A percentile compares a stretch with the other conserved stretches of the same genome.
These are phyloP conservation scores for Nephelium lappaceum DNA, from an alignment of 345 rosid genomes.

Conservation along the genomic window DNA sequence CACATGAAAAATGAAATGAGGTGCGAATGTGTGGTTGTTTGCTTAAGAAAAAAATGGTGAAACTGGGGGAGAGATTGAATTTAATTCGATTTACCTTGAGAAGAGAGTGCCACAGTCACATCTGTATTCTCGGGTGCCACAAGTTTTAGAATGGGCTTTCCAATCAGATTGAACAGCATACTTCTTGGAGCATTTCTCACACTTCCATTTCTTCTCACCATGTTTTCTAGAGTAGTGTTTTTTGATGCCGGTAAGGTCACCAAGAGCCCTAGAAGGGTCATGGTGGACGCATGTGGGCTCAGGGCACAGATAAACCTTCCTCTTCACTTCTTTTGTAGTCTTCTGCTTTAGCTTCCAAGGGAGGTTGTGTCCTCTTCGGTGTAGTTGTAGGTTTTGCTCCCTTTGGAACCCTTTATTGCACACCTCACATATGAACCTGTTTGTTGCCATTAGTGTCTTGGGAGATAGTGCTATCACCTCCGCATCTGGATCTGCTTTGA, in stretches of 20 bases:
- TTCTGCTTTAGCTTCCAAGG: conserved; percentile 87
- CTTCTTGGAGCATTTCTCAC: conserved; percentile 74
- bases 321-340: conserved; percentile 71
- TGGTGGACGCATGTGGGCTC: conserved; percentile 91
- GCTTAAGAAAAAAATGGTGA: background rate
- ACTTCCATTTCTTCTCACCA: conserved; percentile 89
- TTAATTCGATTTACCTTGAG: conserved; percentile 52
- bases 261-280: conserved; percentile 80
- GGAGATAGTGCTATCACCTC: conserved; percentile 89
- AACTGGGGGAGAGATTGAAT: background rate
- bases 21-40: background rate
- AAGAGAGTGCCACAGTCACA: conserved; percentile 88
- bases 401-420: conserved; percentile 89
- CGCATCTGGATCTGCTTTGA: conserved; percentile 73
- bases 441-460: conserved; percentile 84
- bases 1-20: background rate
- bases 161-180: conserved; percentile 88
- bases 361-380: conserved; percentile 86
- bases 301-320: conserved; percentile 84
- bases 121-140: conserved; percentile 77
- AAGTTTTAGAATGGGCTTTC: conserved; percentile 86
- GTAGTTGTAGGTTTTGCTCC: conserved; percentile 84
- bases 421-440: conserved; percentile 84
- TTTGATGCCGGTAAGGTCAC: conserved; percentile 85
- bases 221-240: conserved; percentile 79